phyloP scores from a whole-genome alignment of 1,139 yeast species.

The Candida tetrigidarum region DNA sequence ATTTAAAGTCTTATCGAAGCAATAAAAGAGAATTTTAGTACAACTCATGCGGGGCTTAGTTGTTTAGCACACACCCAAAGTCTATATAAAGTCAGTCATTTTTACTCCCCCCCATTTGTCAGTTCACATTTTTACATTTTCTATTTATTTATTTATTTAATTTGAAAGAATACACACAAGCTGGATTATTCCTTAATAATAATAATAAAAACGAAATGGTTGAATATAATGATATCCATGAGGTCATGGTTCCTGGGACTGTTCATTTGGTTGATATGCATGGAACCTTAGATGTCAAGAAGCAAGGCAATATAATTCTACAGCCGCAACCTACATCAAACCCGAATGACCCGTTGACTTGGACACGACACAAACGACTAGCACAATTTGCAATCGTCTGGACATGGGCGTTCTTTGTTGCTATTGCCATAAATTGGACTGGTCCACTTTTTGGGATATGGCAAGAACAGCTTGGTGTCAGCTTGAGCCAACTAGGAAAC shows the following conservation, averaged over 20 bases:
- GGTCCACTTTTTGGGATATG: constrained; percentile 46
- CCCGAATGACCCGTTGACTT: constrained; percentile 31
- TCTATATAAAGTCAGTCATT: too few species aligned
- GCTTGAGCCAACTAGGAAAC: constrained; percentile 29
- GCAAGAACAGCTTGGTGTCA: constrained; percentile 24
- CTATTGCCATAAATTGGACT: constrained; percentile 43
- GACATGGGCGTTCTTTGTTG: constrained; percentile 27
- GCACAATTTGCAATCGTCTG: constrained; percentile 21
- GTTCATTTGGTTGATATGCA: constrained; percentile 29
- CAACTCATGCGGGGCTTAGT: too few species aligned
- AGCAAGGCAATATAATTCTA: constrained; percentile 26
- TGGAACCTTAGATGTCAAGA: constrained; percentile 24
- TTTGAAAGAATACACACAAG: too few species aligned
- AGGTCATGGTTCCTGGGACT: constrained; percentile 27
- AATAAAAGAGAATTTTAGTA: too few species aligned
- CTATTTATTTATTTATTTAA: too few species aligned
- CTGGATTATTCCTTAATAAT: too few species aligned
- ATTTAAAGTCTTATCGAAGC: too few species aligned
- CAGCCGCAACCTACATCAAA: constrained; percentile 32
- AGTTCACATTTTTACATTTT: too few species aligned
- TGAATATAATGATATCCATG: background rate
- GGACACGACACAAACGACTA: constrained; percentile 25
- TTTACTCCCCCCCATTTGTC: too few species aligned
- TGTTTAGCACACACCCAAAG: too few species aligned
- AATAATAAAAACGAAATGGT: too few species aligned